Base-by-base conservation (phyloP, 2,329 filamentous ascomycete species). In the Graphilbum fragrans region DNA sequence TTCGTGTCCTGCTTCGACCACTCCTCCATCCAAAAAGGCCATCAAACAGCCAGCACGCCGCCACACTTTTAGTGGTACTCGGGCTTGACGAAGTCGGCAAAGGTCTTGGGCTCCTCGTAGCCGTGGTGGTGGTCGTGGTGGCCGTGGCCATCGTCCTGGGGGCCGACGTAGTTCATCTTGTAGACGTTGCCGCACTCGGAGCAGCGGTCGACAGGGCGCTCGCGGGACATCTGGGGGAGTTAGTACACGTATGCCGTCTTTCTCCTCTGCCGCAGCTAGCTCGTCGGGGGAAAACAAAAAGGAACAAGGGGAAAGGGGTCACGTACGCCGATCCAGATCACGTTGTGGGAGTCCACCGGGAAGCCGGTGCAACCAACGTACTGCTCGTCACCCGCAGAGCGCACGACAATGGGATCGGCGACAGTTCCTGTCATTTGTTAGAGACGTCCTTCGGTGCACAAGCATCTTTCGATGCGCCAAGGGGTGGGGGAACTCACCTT, bases 121-220 rank as follows among this genome's bases (percentile, higher is more conserved):
- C 76, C 77, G 55, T 65, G 63, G 56, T 65, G 63, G 56, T 63
- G 64, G 60, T 72, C 60, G 61, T 66, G 55, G 53, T 69, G 59
- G 44, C 54, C 65, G 61, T 85, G 75, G 56, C 70, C 66, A 61
- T 88, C 80, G 51, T 92, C 83, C 59, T 80, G 63, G 39, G 87
- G 80, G 47, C 92, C 92, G 52, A 94, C 69, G 66, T 94, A 98
- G 62, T 95, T 82, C 85, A 96, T 92, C 81, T 94, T 93, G 74
- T 94, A 88, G 53, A 92, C 86, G 63, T 80, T 86, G 53, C 92
- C 92, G 69, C 92, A 98, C 74, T 98, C 92, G 58, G 80, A 80
- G 80, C 92, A 98, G 64, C 92, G 86, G 72, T 93, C 86, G 54
- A 94, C 66, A 44, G 92, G 92, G 61, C 92, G 87, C 45, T 92